Percentiles rank a stretch among this genome's conserved stretches.
These are phyloP conservation scores for Apophysomyces variabilis DNA, from an alignment of 371 early-diverging fungal species.

Conservation along the genomic window DNA sequence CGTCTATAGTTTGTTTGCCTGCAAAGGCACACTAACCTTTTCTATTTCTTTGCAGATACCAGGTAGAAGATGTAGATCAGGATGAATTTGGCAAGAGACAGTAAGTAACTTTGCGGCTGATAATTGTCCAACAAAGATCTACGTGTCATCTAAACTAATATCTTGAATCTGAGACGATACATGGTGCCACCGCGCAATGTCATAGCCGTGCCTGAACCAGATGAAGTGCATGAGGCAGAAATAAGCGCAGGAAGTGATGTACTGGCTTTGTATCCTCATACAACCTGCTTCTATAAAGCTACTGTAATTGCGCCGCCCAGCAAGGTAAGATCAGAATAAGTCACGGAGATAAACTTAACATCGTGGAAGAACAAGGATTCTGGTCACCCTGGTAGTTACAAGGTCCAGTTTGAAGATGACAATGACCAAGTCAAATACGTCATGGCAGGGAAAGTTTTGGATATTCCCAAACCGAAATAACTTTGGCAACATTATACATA, in stretches of 20 bases:
- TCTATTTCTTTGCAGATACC: conserved; percentile 47
- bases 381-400: conserved; percentile 43
- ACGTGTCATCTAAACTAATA: neutral
- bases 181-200: conserved; percentile 63
- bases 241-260: conserved; percentile 71
- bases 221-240: conserved; percentile 53
- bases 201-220: conserved; percentile 61
- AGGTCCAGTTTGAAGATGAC: conserved; percentile 73
- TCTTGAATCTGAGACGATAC: conserved; percentile 54
- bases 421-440: conserved; percentile 58
- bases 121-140: neutral
- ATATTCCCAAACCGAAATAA: conserved; percentile 62
- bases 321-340: conserved; percentile 50
- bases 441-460: conserved; percentile 56
- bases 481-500: neutral
- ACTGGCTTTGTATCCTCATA: conserved; percentile 83
- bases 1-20: neutral
- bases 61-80: conserved; percentile 79
- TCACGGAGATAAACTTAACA: neutral
- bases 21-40: neutral
- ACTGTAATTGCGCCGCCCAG: conserved; percentile 70
- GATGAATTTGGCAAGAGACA: conserved; percentile 67
- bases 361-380: conserved; percentile 43
- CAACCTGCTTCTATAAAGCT: conserved; percentile 88
- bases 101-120: conserved; percentile 37